phyloP scores from a whole-genome alignment of 176 grass and related monocot species.

The Poa pratensis region DNA sequence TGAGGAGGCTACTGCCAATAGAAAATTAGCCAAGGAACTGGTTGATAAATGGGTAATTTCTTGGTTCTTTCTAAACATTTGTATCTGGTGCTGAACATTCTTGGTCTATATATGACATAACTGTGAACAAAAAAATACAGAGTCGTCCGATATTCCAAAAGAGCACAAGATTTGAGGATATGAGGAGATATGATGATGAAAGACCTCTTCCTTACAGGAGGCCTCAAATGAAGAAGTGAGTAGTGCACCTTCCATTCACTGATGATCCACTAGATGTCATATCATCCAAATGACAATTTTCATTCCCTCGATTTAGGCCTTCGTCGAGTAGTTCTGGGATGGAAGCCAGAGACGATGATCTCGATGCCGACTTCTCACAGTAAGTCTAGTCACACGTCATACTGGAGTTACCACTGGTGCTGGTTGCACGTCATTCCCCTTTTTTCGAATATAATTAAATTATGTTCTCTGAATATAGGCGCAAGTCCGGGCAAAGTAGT shows the following conservation, averaged over 20 bases:
- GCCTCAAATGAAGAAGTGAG: conserved; percentile 75
- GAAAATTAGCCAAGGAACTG: conserved; percentile 92
- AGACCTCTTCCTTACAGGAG: conserved; percentile 70
- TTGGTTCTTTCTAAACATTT: conserved; percentile 23
- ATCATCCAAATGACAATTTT: neutral
- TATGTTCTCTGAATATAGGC: conserved; percentile 34
- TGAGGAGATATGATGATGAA: conserved; percentile 81
- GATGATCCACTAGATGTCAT: neutral
- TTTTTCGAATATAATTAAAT: neutral
- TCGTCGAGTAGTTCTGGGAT: conserved; percentile 64
- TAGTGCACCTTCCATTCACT: neutral
- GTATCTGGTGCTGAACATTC: conserved; percentile 8
- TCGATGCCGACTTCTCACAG: conserved; percentile 91
- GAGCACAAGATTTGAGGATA: conserved; percentile 96
- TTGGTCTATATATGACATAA: conserved; percentile 18
- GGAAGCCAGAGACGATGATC: conserved; percentile 82
- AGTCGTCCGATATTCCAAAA: conserved; percentile 98
- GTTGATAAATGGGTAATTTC: conserved; percentile 97
- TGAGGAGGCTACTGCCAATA: conserved; percentile 93
- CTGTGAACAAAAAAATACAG: conserved; percentile 48
- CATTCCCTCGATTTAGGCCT: conserved; percentile 52
- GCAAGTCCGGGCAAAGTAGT: conserved; percentile 63
- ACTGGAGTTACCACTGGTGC: conserved; percentile 4
- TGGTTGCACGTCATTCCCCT: neutral
- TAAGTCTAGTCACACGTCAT: conserved; percentile 50